phyloP scores from a whole-genome alignment of 805 yeast genomes.

The Wickerhamomyces chaumierensis region DNA sequence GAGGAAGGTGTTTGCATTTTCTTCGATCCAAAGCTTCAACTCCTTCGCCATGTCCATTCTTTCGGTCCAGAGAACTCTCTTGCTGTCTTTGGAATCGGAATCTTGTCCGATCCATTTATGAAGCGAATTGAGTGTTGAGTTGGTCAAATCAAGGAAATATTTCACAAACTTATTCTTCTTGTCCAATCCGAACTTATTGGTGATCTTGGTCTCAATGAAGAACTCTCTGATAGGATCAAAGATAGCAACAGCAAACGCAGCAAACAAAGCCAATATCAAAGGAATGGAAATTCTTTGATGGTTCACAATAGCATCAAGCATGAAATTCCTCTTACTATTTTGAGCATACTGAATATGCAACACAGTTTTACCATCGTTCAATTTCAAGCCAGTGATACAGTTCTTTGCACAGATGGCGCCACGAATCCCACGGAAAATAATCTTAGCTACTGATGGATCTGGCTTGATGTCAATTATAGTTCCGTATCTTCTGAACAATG shows the following conservation, averaged over 20 bases:
- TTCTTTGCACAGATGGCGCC: slow-evolving; percentile 82
- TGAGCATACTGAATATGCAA: slow-evolving; percentile 69
- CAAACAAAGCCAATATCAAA: slow-evolving; percentile 60
- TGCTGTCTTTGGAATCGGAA: slow-evolving; percentile 13
- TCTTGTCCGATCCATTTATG: slow-evolving; percentile 23
- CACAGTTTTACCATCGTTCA: slow-evolving; percentile 51
- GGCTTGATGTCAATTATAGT: slow-evolving; percentile 65
- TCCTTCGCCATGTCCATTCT: slow-evolving; percentile 58
- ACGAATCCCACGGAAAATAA: slow-evolving; percentile 44
- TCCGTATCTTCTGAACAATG: slow-evolving; percentile 82
- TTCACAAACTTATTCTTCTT: slow-evolving; percentile 28
- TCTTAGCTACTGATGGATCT: slow-evolving; percentile 32
- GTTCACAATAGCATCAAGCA: slow-evolving; percentile 48
- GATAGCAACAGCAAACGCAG: slow-evolving; percentile 71
- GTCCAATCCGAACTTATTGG: slow-evolving; percentile 44
- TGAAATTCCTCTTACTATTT: slow-evolving; percentile 35
- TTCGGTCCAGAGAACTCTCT: slow-evolving; percentile 53
- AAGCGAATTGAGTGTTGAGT: slow-evolving; percentile 23
- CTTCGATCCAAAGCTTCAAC: slow-evolving; percentile 69
- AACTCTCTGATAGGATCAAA: slow-evolving; percentile 91
- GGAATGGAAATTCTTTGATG: slow-evolving; percentile 86
- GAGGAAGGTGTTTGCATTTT: slow-evolving; percentile 83
- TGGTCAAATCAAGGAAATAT: slow-evolving; percentile 22
- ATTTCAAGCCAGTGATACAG: slow-evolving; percentile 71
- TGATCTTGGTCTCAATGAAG: slow-evolving; percentile 63